Evolutionary conservation across 176 grass and related monocot genomes (phyloP).

Genomic region (Oryza nivara): DNA sequence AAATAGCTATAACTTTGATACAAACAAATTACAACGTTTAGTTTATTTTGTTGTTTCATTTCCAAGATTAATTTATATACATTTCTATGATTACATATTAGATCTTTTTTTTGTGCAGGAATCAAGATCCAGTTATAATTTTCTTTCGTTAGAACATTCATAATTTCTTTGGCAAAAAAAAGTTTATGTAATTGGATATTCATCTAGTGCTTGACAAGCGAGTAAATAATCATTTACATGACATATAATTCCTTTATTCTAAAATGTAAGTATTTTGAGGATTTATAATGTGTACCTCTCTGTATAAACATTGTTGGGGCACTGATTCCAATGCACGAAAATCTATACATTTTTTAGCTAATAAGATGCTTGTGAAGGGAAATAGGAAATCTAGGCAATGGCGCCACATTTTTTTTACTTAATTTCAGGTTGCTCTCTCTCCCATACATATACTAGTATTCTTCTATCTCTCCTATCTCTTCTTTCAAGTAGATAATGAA

Average conservation of each 20-base stretch:
- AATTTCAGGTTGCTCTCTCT: too few species aligned
- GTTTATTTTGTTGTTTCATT: background rate
- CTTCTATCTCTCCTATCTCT: too few species aligned
- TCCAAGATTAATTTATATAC: background rate
- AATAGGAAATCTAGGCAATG: too few species aligned
- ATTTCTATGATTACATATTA: background rate
- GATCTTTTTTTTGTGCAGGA: background rate
- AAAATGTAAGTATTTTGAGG: too few species aligned
- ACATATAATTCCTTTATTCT: background rate
- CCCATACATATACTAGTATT: too few species aligned
- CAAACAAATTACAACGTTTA: background rate
- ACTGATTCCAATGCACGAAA: too few species aligned
- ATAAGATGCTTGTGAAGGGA: too few species aligned
- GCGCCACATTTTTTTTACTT: too few species aligned
- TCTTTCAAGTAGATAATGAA: too few species aligned
- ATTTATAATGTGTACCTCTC: too few species aligned
- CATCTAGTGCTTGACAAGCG: background rate
- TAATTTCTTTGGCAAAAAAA: background rate
- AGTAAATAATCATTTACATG: background rate
- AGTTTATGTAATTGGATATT: background rate
- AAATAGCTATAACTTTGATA: background rate
- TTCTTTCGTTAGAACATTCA: background rate
- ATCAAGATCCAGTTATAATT: background rate
- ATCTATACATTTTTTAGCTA: too few species aligned
- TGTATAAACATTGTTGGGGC: too few species aligned